These are phyloP conservation scores for Termitomyces sp. DNA, from an alignment of 768 basidiomycete species.

Conservation along the genomic window DNA sequence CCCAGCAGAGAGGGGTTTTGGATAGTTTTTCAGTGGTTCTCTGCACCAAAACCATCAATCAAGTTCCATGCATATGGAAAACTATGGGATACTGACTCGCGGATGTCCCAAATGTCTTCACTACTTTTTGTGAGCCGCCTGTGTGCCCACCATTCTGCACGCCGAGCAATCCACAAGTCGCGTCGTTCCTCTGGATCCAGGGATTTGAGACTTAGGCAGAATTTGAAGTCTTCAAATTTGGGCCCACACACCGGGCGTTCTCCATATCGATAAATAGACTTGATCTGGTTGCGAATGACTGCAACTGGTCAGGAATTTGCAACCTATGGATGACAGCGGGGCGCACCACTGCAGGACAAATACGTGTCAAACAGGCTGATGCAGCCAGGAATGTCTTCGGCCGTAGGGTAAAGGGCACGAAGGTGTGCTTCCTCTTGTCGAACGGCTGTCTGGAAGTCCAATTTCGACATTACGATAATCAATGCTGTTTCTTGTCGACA, in stretches of 20 bases:
- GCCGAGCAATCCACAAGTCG: conserved; percentile 77
- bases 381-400: conserved; percentile 80
- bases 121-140: conserved; percentile 74
- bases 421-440: conserved; percentile 68
- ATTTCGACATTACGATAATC: conserved; percentile 35
- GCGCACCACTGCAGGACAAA: conserved; percentile 60
- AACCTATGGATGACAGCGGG: conserved; percentile 7
- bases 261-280: conserved; percentile 85
- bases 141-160: conserved; percentile 94
- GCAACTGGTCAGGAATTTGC: background rate
- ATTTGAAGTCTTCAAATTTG: conserved; percentile 92
- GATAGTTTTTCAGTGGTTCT: conserved; percentile 46
- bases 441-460: conserved; percentile 50
- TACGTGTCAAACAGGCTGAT: conserved; percentile 70
- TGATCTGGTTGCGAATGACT: conserved; percentile 80
- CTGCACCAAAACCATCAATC: conserved; percentile 22
- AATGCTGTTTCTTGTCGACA: no score
- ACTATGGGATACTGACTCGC: conserved; percentile 51
- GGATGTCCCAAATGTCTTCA: conserved; percentile 91
- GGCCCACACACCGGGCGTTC: conserved; percentile 61
- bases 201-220: conserved; percentile 81
- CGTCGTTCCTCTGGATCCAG: conserved; percentile 72
- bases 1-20: conserved; percentile 25
- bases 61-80: background rate
- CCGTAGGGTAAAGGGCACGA: conserved; percentile 60